Evolutionary conservation across 441 rosid genomes (phyloP), one percentile per base, ranked within the genome.

Genomic region (Lepidium campestre): DNA sequence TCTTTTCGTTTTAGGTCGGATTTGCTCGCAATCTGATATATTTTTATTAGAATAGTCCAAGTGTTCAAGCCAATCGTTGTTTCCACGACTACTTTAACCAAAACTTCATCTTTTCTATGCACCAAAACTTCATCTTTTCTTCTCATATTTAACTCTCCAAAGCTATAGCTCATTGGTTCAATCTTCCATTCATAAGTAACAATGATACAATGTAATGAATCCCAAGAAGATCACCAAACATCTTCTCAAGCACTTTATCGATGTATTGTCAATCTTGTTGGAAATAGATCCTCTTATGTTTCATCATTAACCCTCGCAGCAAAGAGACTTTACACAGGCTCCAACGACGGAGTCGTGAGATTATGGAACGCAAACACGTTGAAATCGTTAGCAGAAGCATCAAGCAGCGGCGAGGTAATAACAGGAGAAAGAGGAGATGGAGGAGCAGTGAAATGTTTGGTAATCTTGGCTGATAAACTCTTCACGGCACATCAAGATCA

Each of bases 401-500:
- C 82, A 22, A 56, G 67, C 54, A 37, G 17, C 23, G 55, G 44
- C 2, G 62, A 73, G 54, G 52, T 66, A 29, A 67, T 73, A 46
- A 68, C 72, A 7, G 76, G 41, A 44, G 74, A 70, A n/a, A 60
- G 84, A 47, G 79, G 82, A 3, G 78, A 56, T 1, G 88, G 90
- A 9, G 96, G 96, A 34, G 86, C 97, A 5, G 97, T 90, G 62
- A 93, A 90, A 73, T 90, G 91, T 11, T 61, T 93, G 54, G 79
- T 87, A 23, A 80, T 88, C 29, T 68, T 79, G 56, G 78, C 75
- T 0, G 93, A 90, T 52, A 90, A 85, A 50, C 90, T 93, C 44
- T 86, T 93, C 71, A 93, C 89, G 45, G 97, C 97, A 54, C 97
- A 93, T 53, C 98, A 90, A 77, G 98, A 93, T 70, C 88, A 90